Base-by-base conservation (phyloP, 768 basidiomycete species). In the Suillus decipiens region DNA sequence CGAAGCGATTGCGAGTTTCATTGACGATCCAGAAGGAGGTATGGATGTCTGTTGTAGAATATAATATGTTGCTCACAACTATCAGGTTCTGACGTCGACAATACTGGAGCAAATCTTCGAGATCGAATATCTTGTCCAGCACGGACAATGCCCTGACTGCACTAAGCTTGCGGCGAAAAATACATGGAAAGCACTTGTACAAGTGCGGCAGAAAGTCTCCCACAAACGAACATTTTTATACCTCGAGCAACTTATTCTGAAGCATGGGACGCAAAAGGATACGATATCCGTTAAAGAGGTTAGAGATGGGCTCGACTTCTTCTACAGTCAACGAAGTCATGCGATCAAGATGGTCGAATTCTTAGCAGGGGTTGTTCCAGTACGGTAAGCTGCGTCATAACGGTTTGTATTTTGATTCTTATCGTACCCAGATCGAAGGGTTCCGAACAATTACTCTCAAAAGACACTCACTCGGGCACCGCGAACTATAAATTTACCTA, bases 21-120 rank as follows among this genome's bases (percentile, higher is more conserved):
- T 79, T 99, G 70, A 97, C 96, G 0, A 95, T 99, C 65, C 97
- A 99, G 79, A 99, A 99, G 81, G 97, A 99, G 84, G 95, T 95
- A 53, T 31, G 86, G 72, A 15, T 17, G 10, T 17, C 17, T 24
- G 15, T 39, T 22, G 2, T 15, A 37, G 15, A 39, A 19, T 39
- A 5, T 0, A 5, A 14, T 61, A 39, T 43, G 10, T 36, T 31
- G 59, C 24, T 55, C 59, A 66, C 36, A 63, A 50, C 37, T 50
- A 22, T 24, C 63, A 91, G 92, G 95, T 96, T 57, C 84, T 99
- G 68, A 92, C 94, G 1, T 90, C 91, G 47, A 99, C 97, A 0
- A 92, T 99, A 72, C 83, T 99, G 48, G 97, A 99, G 72, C 97
- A 99, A 84, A 88, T 95, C 0, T 99, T 99, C 69, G 95, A 98